Base-by-base conservation (phyloP, 2,329 filamentous ascomycete species). In the Beauveria medogensis region DNA sequence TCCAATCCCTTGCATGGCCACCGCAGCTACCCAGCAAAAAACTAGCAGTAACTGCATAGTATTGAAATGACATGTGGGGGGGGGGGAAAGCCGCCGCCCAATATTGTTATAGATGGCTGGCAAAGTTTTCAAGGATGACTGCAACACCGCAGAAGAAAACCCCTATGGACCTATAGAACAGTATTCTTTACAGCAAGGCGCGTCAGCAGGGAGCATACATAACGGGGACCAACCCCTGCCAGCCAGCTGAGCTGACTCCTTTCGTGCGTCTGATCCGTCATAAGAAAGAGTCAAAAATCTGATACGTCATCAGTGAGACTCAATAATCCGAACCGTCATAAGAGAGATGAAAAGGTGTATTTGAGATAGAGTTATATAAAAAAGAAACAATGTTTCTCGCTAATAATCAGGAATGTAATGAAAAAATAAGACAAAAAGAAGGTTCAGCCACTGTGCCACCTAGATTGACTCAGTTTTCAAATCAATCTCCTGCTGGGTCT, bases 1-100 rank as follows among this genome's bases (percentile, higher is more conserved):
- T 37, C 12, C 12, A 14, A 64, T 55, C 53, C 37, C 53, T 54
- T 52, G 16, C 56, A 47, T 41, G 51, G 58, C 40, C 58, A 47
- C 61, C 41, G n/a, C 41, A 37, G 34, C 34, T 55, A 55, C 54
- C 54, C 26, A 55, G 24, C 44, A 47, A 22, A 47, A 47, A n/a
- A 43, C 18, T 43, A 55, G 34, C 34, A 16, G 8, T 37, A 37
- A 16, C 14, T 22, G 30, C 40, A 44, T 14, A 43, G 7, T 55
- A 55, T 43, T 55, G 44, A 55, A 44, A 55, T 55, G 52, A 44
- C 22, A 40, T 44, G 52, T 55, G 52, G 52, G 52, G 22, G 52
- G 52, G 22, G 22, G 52, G 18, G 41, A 20, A 34, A 37, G 34
- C 34, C 12, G 34, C 34, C 12, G 20, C 30, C n/a, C 34, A 53